These are phyloP conservation scores for Oryza meyeriana DNA, from an alignment of 176 grass and related monocot genomes.

Conservation along the genomic window DNA sequence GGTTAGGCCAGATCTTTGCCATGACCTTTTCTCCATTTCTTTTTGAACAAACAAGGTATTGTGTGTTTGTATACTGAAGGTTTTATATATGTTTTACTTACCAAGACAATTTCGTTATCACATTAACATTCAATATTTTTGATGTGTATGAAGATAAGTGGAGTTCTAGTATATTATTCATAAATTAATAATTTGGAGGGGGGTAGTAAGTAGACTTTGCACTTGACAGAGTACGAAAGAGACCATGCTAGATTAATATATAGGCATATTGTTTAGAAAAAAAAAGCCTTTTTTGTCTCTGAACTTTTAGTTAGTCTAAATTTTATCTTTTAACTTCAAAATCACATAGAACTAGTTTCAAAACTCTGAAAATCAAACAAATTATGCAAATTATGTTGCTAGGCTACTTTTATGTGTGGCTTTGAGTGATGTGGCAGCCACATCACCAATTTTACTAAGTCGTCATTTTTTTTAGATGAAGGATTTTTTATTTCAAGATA, in stretches of 20 bases:
- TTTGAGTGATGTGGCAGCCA: too few species aligned
- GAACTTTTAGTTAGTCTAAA: background rate
- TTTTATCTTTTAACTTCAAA: background rate
- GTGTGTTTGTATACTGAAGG: background rate
- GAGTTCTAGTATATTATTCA: background rate
- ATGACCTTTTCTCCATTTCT: background rate
- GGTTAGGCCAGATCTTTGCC: background rate
- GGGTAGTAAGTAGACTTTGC: background rate
- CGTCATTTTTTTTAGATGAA: too few species aligned
- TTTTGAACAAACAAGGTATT: background rate
- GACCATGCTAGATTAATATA: background rate
- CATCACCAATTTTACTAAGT: too few species aligned
- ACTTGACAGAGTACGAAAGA: background rate
- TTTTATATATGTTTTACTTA: background rate
- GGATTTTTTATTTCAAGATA: too few species aligned
- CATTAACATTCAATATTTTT: background rate
- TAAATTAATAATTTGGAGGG: background rate
- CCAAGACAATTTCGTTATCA: background rate
- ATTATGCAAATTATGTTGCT: too few species aligned
- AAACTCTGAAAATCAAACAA: too few species aligned
- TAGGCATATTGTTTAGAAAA: background rate
- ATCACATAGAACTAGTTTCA: background rate
- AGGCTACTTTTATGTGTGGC: too few species aligned
- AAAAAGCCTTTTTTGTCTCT: background rate
- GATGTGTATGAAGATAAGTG: background rate